phyloP scores from a whole-genome alignment of 306 rosid genomes.

The Vigna radiata region DNA sequence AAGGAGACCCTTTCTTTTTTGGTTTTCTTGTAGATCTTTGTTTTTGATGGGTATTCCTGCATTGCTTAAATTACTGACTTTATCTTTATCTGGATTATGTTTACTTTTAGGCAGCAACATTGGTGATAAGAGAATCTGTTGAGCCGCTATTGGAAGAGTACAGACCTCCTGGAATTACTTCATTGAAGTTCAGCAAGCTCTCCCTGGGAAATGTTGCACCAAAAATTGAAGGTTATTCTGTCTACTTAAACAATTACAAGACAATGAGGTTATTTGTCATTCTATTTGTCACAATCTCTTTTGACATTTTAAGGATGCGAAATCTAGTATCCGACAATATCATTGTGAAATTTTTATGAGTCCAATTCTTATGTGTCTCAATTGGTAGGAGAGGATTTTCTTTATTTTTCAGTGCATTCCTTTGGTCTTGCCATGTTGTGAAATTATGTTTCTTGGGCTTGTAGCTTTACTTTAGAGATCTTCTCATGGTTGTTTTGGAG shows the following conservation, averaged over 20 bases:
- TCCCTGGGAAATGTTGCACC: slow-evolving; percentile 94
- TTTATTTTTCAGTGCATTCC: background rate
- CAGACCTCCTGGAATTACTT: slow-evolving; percentile 87
- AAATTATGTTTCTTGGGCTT: background rate
- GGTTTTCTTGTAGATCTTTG: slow-evolving; percentile 31
- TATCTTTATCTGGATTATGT: slow-evolving; percentile 36
- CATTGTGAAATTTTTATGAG: background rate
- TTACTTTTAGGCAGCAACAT: slow-evolving; percentile 76
- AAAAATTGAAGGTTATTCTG: slow-evolving; percentile 79
- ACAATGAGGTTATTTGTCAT: slow-evolving; percentile 28
- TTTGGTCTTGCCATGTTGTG: background rate
- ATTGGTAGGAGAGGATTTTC: background rate
- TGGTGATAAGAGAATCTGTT: slow-evolving; percentile 86
- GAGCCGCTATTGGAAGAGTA: slow-evolving; percentile 94
- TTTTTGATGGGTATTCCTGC: slow-evolving; percentile 4
- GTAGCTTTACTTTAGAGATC: background rate
- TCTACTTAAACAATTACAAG: slow-evolving; percentile 15
- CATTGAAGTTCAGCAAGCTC: slow-evolving; percentile 88
- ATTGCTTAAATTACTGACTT: slow-evolving; percentile 30
- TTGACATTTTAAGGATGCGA: background rate
- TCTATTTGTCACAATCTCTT: slow-evolving; percentile 12
- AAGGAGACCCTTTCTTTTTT: slow-evolving; percentile 27
- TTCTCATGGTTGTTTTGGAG: slow-evolving; percentile 16
- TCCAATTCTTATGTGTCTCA: background rate
- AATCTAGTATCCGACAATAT: slow-evolving; percentile 3